phyloP scores from a whole-genome alignment of 2,329 filamentous ascomycete genomes.

The Aspergillus viridinutans region DNA sequence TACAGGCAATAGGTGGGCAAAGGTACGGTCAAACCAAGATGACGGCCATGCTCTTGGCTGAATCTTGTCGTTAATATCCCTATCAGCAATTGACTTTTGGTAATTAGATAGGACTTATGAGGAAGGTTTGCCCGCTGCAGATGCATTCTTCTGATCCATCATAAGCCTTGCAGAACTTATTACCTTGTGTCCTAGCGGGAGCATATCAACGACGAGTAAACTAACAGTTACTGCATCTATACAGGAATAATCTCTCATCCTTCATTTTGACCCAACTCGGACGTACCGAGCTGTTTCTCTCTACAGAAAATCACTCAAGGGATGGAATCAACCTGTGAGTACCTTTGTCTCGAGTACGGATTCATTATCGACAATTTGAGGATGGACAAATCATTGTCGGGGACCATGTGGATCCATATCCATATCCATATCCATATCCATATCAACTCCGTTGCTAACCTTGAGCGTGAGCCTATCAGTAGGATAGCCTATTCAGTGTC shows the following conservation, averaged over 20 bases:
- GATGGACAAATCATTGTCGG: not conserved
- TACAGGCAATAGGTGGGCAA: no score
- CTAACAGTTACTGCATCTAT: no score
- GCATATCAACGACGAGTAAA: no score
- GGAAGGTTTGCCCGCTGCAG: not conserved
- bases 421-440: not conserved
- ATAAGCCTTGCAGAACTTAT: no score
- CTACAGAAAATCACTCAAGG: not conserved
- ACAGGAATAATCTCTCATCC: no score
- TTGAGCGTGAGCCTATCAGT: no score
- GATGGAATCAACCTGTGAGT: not conserved
- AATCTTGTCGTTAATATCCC: not conserved
- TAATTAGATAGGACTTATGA: not conserved
- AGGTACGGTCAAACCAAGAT: no score
- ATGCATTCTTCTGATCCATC: not conserved
- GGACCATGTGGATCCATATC: not conserved
- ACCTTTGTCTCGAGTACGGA: not conserved
- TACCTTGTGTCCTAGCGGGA: no score
- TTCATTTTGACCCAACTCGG: no score
- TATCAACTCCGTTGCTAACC: no score
- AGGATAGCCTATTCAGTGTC: not conserved
- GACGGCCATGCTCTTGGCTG: not conserved
- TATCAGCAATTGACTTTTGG: not conserved
- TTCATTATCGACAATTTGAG: not conserved
- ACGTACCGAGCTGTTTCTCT: not conserved